These are phyloP conservation scores for Lipomyces spencermartinsiae DNA, from an alignment of 805 yeast genomes.

Conservation along the genomic window DNA sequence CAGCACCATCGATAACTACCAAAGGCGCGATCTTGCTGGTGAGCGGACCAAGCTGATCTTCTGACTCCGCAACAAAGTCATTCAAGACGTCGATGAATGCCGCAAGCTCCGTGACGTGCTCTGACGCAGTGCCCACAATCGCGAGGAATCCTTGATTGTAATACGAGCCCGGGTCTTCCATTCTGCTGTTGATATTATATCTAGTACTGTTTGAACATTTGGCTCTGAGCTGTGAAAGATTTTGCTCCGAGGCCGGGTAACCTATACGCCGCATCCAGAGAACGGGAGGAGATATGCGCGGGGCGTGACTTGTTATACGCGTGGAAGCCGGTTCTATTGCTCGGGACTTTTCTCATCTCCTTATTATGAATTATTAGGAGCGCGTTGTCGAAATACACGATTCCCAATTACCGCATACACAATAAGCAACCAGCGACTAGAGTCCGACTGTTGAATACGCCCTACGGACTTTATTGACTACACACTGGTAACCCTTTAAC, in stretches of 20 bases:
- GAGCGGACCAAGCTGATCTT: slow-evolving; percentile 32
- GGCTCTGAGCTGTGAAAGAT: background rate
- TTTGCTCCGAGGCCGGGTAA: slow-evolving; percentile 20
- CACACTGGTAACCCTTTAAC: background rate
- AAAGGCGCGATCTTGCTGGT: slow-evolving; percentile 26
- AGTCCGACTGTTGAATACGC: background rate
- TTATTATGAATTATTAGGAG: background rate
- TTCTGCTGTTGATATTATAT: background rate
- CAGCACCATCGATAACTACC: slow-evolving; percentile 11
- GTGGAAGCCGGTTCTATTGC: background rate
- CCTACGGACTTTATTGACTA: background rate
- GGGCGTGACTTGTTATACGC: background rate
- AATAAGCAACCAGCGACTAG: slow-evolving; percentile 1
- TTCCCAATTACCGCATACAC: slow-evolving; percentile 1
- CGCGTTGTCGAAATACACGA: background rate
- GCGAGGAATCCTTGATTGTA: slow-evolving; percentile 27
- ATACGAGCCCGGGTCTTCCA: slow-evolving; percentile 10
- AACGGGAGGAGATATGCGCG: background rate
- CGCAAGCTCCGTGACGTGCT: slow-evolving; percentile 43
- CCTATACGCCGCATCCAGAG: background rate
- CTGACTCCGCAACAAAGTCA: slow-evolving; percentile 39
- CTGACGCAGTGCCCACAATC: slow-evolving; percentile 26
- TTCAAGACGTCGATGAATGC: slow-evolving; percentile 47
- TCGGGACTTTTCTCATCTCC: background rate
- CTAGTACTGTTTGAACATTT: background rate